Base-by-base conservation (phyloP, 768 basidiomycete species). In the Xerocomus brunneocitrinus region DNA sequence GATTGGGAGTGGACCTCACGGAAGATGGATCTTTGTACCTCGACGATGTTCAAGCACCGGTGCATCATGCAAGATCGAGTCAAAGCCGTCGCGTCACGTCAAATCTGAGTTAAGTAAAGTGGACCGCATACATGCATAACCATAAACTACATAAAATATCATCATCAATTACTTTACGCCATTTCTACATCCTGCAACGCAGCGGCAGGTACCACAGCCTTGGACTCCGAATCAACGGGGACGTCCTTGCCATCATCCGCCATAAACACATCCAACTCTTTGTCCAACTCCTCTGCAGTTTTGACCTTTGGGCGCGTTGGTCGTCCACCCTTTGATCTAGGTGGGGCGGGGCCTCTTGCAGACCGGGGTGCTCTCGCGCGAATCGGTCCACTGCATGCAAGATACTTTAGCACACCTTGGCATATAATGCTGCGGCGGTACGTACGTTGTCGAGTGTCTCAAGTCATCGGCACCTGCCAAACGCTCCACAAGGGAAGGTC, bases 201-300 rank as follows among this genome's bases (percentile, higher is more conserved):
- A 8, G 60, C 53, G 19, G 51, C 50, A 35, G 52, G 44, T 32
- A 56, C 56, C 16, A 5, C 39, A 5, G 49, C 53, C 44, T 60
- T 64, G 41, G 58, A 44, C 45, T 56, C 61, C 22, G 58, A 60
- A 27, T 55, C 58, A 6, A 55, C 57, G n/a, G 63, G 47, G 1
- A 38, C 62, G 10, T 65, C 61, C 40, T 70, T 61, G 4, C 39
- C 62, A 0, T 77, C 71, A 59, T 86, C 86, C 8, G 79, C 82
- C 89, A 91, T 89, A 62, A 90, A 91, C 3, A 85, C 81, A 59
- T 97, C 93, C 54, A 97, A 67, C 71, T 97, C 93, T 67, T 80
- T 84, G 68, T 97, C 93, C 54, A 97, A 71, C 59, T 95, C 89
- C 53, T 85, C 87, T 8, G 82, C 88, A 2, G 88, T 88, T 70